Evolutionary conservation across 139 green algal genomes (phyloP), one percentile per base, ranked within the genome.

Genomic region (Eudorina sp.): DNA sequence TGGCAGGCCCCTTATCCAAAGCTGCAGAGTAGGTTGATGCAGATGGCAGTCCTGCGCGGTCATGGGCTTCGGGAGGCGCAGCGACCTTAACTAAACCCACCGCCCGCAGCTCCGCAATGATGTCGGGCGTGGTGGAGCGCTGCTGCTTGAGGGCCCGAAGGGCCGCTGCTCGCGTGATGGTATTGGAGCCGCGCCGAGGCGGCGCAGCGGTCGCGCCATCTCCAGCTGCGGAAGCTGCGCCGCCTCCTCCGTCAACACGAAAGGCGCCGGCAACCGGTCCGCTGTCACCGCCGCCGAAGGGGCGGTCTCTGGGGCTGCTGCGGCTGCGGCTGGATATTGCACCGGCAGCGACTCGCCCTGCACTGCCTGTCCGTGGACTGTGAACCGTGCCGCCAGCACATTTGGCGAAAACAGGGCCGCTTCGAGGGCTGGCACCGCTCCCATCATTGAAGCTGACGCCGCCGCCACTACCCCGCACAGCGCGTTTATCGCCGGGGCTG

Each of bases 81-180:
- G 70, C n/a, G n/a, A n/a, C 40, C 18, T 45, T 53, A 0, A 23
- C 34, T 14, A 48, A 51, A 19, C 40, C 41, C 40, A 43, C 40
- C 40, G 70, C 70, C 70, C 70, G 70, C 14, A 53, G 40, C 70
- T 79, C 70, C 70, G 70, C 70, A 7, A 79, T 79, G 6, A 73
- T 73, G 16, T 88, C 83, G 1, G 83, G 83, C 38, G 83, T 88
- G 21, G n/a, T 72, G 2, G 83, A 72, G 48, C 83, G 83, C 51
- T 88, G 83, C 83, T 88, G 83, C 83, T 88, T 88, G 0, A 88
- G 53, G 0, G 83, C 83, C 0, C 83, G 83, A 11, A 88, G 18
- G 0, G 83, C 83, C 1, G 83, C 83, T 4, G 83, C 45, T 4
- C 83, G 83, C 5, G 68, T 88, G 29, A 88, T 88, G 27, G 83